Base-by-base conservation (phyloP, 805 yeast genomes). In the Saccharomycopsis sp. region DNA sequence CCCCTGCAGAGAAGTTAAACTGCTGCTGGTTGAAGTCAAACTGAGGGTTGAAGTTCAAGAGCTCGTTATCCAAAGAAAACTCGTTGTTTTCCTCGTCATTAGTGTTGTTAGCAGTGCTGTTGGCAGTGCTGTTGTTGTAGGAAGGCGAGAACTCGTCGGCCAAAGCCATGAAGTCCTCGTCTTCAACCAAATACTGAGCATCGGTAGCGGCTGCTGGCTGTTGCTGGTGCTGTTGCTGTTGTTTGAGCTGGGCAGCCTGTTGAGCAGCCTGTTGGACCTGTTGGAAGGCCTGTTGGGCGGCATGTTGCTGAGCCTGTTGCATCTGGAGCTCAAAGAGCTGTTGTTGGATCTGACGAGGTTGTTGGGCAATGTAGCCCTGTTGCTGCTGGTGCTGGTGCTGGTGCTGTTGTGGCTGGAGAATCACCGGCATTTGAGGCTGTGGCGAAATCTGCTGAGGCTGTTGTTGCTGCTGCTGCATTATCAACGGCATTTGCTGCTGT, bases 141-240 rank as follows among this genome's bases (percentile, higher is more conserved):
- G 50, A 35, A 17, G 58, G 47, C 19, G 55, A 15, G 35, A 58
- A 58, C 44, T 61, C 63, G 44, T 61, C 63, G 34, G 60, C 59
- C 50, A 61, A 58, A n/a, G 62, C 56, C 34, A 57, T 53, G 41
- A 61, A 58, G n/a, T 61, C 62, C 24, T 61, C 63, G 25, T 61
- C 63, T n/a, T 57, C 58, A 19, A 49, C 44, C 38, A 52, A 15
- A 20, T 41, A 50, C 14, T n/a, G n/a, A n/a, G n/a, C n/a, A 49
- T 20, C 29, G 59, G 38, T 12, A 7, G 38, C 9, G 38, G 9
- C 38, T 29, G 38, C 38, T 22, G 53, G 59, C 22, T 25, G 53
- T 23, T 54, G 56, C 9, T 22, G 52, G 15, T 54, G 56, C 15
- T 17, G 20, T 47, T 22, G 41, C 25, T 41, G 52, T 44, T 35